phyloP scores from a whole-genome alignment of 2,329 filamentous ascomycete species.

The Lachnellula subtilissima region DNA sequence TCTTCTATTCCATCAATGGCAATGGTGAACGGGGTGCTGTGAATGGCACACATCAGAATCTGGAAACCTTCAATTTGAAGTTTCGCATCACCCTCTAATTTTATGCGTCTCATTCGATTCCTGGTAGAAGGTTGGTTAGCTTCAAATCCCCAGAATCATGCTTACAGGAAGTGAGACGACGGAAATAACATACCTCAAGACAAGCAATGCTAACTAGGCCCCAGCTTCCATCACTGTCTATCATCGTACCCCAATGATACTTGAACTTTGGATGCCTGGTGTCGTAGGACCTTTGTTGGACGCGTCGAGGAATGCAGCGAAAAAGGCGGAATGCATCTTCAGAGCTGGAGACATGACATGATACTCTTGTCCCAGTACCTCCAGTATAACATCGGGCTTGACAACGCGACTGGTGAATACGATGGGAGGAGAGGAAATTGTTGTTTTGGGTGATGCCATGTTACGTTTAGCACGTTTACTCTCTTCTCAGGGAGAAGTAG shows the following conservation, averaged over 20 bases:
- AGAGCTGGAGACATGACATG: not conserved
- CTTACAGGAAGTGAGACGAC: not conserved
- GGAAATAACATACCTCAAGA: not conserved
- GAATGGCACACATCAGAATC: not conserved
- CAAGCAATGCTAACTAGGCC: not conserved
- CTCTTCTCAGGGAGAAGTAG: too few relatives aligned
- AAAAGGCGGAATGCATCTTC: not conserved
- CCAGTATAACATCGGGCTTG: not conserved
- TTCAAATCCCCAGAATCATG: not conserved
- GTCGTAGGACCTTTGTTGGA: not conserved
- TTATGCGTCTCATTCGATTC: not conserved
- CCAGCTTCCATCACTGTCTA: not conserved
- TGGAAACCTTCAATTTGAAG: not conserved
- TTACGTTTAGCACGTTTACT: not conserved
- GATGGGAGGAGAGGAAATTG: not conserved
- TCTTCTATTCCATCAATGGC: not conserved
- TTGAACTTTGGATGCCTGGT: not conserved
- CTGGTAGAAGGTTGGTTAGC: not conserved
- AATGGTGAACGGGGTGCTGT: not conserved
- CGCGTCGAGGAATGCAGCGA: not conserved
- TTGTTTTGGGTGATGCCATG: not conserved
- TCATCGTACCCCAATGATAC: not conserved
- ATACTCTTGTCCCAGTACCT: not conserved
- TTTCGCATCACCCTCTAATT: not conserved
- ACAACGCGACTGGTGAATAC: not conserved